A percentile compares a stretch with the other conserved stretches of the same genome.
These are phyloP conservation scores for Furcasterigmium sp. DNA, from an alignment of 2,329 filamentous ascomycete species.

Conservation along the genomic window DNA sequence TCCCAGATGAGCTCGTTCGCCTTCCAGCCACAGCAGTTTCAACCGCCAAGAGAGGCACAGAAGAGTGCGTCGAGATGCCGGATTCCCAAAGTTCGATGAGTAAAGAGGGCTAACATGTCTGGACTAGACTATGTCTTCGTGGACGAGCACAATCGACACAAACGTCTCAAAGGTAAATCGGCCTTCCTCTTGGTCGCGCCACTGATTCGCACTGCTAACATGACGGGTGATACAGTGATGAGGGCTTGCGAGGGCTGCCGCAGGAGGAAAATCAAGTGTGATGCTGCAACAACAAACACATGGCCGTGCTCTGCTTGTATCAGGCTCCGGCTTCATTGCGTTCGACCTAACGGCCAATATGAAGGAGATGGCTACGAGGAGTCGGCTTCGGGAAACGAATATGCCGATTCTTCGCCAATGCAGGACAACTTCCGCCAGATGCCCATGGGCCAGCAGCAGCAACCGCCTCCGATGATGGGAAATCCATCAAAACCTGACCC, in stretches of 20 bases:
- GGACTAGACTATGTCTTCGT: constrained; percentile 92
- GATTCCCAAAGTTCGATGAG: no score
- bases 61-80: constrained; percentile 59
- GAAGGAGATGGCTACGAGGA: constrained; percentile 57
- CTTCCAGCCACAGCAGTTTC: constrained; percentile 58
- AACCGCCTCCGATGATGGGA: constrained; percentile 32
- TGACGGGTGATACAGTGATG: constrained; percentile 88
- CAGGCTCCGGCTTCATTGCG: constrained; percentile 85
- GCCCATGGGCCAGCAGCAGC: constrained; percentile 34
- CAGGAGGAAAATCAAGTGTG: constrained; percentile 95
- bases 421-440: constrained; percentile 46
- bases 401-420: constrained; percentile 30
- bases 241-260: constrained; percentile 94
- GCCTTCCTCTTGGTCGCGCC: no score
- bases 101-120: constrained; percentile 3
- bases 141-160: constrained; percentile 97
- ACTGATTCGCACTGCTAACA: no score
- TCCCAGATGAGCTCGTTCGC: constrained; percentile 70
- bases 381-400: constrained; percentile 31
- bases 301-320: constrained; percentile 97
- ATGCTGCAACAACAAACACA: constrained; percentile 92
- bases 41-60: constrained; percentile 62
- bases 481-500: constrained; percentile 32
- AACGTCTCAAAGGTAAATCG: constrained; percentile 80
- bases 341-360: constrained; percentile 78